Base-by-base conservation (phyloP, 192 early-diverging fungal genomes). In the Coemansia sp. region DNA sequence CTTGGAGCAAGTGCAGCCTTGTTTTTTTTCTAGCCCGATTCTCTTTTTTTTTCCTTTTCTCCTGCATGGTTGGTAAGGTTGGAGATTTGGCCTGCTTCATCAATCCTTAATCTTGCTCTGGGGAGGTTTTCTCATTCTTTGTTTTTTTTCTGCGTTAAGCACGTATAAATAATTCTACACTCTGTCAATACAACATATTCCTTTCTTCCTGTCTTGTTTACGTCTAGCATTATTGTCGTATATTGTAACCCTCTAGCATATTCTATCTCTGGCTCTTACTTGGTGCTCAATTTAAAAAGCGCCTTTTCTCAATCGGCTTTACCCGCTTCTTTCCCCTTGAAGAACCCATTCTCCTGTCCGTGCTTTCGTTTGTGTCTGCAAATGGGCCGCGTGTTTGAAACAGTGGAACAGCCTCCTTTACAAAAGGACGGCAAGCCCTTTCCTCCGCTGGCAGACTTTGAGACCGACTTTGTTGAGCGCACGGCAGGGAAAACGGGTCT, bases 331-430 rank as follows among this genome's bases (percentile, higher is more conserved):
- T 32, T 32, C 4, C 32, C 32, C 32, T 4, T 4, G 32, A 32
- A 32, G 32, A 25, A 17, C 20, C 2, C 51, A 54, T 25, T 54
- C 51, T 25, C 5, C 13, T 10, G 51, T 60, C 50, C 63, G 50
- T 38, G 44, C 39, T 42, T 40, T 12, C 14, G 10, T 55, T 38
- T 19, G 2, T 20, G 1, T 12, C 50, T 12, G 40, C 40, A 59
- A 19, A 81, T 81, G 79, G 61, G 67, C 39, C 79, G 68, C 12
- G 53, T 62, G 13, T 81, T 81, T 62, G 74, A 81, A 50, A 73
- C 65, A 44, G 59, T 73, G n/a, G 59, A 49, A 17, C 7, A 39
- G 32, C 67, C 69, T 64, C 65, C 79, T 11, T 62, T 70, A 40
- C 74, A 49, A 51, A 60, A 65, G 53, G 70, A 68, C 45, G 72